A percentile compares a stretch with the other conserved stretches of the same genome.
Evolutionary conservation across 2,329 filamentous ascomycete genomes (phyloP).

Genomic region (Hymenoscyphus linearis): DNA sequence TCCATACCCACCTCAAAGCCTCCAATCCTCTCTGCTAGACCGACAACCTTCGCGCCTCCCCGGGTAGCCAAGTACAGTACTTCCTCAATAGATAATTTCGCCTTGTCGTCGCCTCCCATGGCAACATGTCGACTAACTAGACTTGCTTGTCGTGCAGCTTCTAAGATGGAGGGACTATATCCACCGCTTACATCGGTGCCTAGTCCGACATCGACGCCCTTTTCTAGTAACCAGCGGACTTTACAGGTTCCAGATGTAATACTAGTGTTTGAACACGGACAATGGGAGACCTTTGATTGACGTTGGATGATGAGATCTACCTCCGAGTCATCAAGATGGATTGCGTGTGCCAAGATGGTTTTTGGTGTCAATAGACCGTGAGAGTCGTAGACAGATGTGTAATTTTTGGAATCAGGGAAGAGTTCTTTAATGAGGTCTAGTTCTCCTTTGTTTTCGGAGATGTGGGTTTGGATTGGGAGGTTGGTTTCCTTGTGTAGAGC

Average conservation of each 20-base stretch:
- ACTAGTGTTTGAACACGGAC: slow-evolving; percentile 79
- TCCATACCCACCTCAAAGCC: slow-evolving; percentile 81
- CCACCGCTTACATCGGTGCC: slow-evolving; percentile 91
- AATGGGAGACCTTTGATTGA: slow-evolving; percentile 70
- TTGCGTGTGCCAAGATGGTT: slow-evolving; percentile 80
- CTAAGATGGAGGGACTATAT: slow-evolving; percentile 74
- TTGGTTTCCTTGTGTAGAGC: slow-evolving; percentile 55
- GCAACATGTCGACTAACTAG: slow-evolving; percentile 71
- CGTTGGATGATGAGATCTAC: slow-evolving; percentile 55
- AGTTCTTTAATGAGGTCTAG: slow-evolving; percentile 62
- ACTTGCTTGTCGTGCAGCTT: slow-evolving; percentile 75
- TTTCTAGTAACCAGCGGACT: slow-evolving; percentile 68
- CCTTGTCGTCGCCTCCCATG: slow-evolving; percentile 44
- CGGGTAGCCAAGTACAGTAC: slow-evolving; percentile 79
- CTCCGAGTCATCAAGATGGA: slow-evolving; percentile 69
- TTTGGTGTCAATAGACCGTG: slow-evolving; percentile 62
- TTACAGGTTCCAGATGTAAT: slow-evolving; percentile 74
- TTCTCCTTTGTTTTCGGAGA: slow-evolving; percentile 77
- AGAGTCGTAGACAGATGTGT: slow-evolving; percentile 74
- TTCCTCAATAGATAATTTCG: slow-evolving; percentile 77
- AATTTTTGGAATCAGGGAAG: slow-evolving; percentile 60
- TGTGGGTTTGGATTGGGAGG: slow-evolving; percentile 79
- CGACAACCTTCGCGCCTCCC: slow-evolving; percentile 80
- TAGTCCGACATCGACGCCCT: slow-evolving; percentile 73
- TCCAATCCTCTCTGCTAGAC: slow-evolving; percentile 66